A percentile compares a stretch with the other conserved stretches of the same genome.
These are phyloP conservation scores for Collybia sordida DNA, from an alignment of 768 basidiomycete species.

Conservation along the genomic window DNA sequence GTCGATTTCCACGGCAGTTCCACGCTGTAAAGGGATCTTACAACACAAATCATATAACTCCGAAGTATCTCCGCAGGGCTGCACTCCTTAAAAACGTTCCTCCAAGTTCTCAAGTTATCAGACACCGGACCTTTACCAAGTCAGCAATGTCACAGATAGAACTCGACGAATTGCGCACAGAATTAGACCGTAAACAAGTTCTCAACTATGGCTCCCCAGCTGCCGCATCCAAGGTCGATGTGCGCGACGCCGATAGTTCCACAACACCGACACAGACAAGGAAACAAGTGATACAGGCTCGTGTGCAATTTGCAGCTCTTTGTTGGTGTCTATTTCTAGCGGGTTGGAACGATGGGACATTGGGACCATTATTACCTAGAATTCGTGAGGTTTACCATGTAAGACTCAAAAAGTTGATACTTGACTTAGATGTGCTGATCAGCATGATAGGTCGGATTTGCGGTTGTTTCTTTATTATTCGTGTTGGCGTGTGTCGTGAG, in stretches of 20 bases:
- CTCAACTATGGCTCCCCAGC: too few species aligned
- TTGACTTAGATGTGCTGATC: neutral
- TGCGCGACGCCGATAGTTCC: neutral
- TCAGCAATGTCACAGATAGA: too few species aligned
- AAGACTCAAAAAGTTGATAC: conserved; percentile 40
- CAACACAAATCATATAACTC: neutral
- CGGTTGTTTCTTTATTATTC: conserved; percentile 57
- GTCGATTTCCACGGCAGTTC: too few species aligned
- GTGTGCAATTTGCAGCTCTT: conserved; percentile 52
- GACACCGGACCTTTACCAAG: too few species aligned
- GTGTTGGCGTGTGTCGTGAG: conserved; percentile 45
- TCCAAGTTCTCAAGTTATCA: neutral
- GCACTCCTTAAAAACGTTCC: neutral
- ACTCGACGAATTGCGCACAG: too few species aligned
- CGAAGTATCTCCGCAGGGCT: neutral
- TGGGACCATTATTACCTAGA: conserved; percentile 72
- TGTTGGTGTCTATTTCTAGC: conserved; percentile 59
- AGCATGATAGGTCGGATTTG: conserved; percentile 41
- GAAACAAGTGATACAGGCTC: conserved; percentile 20
- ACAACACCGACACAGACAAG: conserved; percentile 11
- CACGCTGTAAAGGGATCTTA: too few species aligned
- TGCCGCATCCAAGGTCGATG: too few species aligned
- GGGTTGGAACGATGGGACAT: conserved; percentile 80
- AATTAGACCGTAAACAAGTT: too few species aligned
- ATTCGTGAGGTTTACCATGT: conserved; percentile 58